A percentile compares a stretch with the other conserved stretches of the same genome.
Evolutionary conservation across 441 rosid species (phyloP).

Genomic region (Brassica hybrid): DNA sequence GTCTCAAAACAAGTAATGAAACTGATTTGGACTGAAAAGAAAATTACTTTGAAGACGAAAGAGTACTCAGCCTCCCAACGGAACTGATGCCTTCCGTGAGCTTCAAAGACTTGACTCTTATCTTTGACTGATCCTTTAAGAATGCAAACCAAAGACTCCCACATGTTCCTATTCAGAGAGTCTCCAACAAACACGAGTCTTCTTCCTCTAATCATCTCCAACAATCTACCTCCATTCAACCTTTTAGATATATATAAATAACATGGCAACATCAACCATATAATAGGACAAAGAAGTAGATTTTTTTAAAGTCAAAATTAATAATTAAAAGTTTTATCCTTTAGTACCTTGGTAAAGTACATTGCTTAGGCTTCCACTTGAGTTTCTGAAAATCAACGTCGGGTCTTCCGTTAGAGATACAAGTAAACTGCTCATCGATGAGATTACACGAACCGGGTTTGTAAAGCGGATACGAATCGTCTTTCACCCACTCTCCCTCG

Average conservation of each 20-base stretch:
- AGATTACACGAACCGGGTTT: constrained; percentile 81
- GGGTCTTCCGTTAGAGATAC: constrained; percentile 77
- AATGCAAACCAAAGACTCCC: constrained; percentile 94
- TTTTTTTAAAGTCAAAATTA: not conserved
- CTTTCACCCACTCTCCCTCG: constrained; percentile 86
- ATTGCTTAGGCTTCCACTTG: constrained; percentile 89
- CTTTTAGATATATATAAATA: constrained; percentile 39
- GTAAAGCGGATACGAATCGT: constrained; percentile 89
- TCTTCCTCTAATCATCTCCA: constrained; percentile 79
- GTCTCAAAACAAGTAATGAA: not conserved
- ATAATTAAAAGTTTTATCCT: not conserved
- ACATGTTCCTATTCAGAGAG: constrained; percentile 93
- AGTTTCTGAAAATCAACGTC: constrained; percentile 68
- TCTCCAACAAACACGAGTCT: constrained; percentile 92
- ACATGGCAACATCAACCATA: not conserved
- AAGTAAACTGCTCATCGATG: constrained; percentile 85
- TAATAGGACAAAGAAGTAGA: not conserved
- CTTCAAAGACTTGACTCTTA: constrained; percentile 72
- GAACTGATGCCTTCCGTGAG: constrained; percentile 67
- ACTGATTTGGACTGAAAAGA: not conserved
- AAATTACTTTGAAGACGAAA: constrained; percentile 72
- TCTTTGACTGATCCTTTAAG: constrained; percentile 65
- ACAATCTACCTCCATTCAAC: constrained; percentile 63
- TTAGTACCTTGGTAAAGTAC: constrained; percentile 76
- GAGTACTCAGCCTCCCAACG: constrained; percentile 83